These are phyloP conservation scores for Pseudonitzschia delicatissima DNA, from an alignment of 108 stramenopile genomes.

Conservation along the genomic window DNA sequence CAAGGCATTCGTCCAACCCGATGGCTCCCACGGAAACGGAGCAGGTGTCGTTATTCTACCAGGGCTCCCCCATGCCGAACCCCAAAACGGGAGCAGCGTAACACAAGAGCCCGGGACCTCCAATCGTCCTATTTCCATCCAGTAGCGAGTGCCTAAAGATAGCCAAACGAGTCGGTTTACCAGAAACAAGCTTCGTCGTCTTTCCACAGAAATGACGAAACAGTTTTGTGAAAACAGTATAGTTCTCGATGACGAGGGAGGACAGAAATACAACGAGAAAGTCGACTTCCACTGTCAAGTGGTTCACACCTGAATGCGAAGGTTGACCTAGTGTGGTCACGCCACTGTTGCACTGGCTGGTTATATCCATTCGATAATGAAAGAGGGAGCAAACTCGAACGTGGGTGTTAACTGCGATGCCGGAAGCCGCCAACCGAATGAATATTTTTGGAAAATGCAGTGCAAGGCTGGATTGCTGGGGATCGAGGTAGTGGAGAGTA, in stretches of 20 bases:
- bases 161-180: neutral
- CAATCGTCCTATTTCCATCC: neutral
- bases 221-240: no score
- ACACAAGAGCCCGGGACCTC: no score
- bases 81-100: neutral
- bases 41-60: neutral
- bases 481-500: neutral
- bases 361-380: neutral
- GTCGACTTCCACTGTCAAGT: neutral
- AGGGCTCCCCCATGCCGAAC: neutral
- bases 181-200: neutral
- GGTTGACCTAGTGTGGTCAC: neutral
- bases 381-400: neutral
- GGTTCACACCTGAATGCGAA: neutral
- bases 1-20: neutral
- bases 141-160: neutral
- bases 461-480: constrained; percentile 1
- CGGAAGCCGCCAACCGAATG: neutral
- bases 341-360: neutral
- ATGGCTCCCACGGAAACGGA: neutral
- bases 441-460: neutral
- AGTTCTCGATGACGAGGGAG: no score
- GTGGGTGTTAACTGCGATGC: neutral
- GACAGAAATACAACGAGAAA: neutral
- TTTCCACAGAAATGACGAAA: neutral